Base-by-base conservation (phyloP, 768 basidiomycete genomes). In the Psilocybe cyanescens region DNA sequence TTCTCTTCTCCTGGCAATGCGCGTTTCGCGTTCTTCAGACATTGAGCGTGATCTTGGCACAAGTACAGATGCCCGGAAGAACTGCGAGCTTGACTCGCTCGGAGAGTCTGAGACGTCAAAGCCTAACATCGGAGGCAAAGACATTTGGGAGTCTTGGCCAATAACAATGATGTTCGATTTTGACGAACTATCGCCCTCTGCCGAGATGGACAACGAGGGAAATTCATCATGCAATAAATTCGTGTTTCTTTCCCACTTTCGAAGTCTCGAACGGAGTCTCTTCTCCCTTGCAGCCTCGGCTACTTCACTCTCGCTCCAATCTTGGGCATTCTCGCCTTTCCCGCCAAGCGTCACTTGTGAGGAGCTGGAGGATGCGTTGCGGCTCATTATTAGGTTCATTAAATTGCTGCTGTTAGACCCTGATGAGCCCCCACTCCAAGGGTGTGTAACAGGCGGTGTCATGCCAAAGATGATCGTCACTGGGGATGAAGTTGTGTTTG, bases 381-480 rank as follows among this genome's bases (percentile, higher is more conserved):
- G 80, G 64, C 74, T 83, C 73, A 81, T 81, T 33, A 84, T 71
- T 51, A 84, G 65, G 63, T 75, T 81, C 56, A 85, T 67, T 6
- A 86, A 61, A 37, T 77, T 76, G 12, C 68, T 78, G 30, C 68
- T 77, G 24, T 70, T 71, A 14, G 78, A 68, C 1, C 67, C 67
- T 3, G 75, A 62, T 28, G 70, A 59, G 4, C 72, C 66, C 29
- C 57, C 67, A 39, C 68, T 74, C 51, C 67, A 65, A 8, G 84
- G 77, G n/a, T 84, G 81, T 12, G 85, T 76, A n/a, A 94, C 75
- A 3, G 91, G 77, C 29, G 95, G 94, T 0, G 90, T 88, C 68
- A 93, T 86, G n/a, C 94, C 94, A 67, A 97, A 91, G 16, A 97
- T 80, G 50, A 97, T 93, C 7, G 89, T 86, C 67, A 89, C 91